phyloP scores from a whole-genome alignment of 345 rosid genomes.

The Arabidopsis arenosa region DNA sequence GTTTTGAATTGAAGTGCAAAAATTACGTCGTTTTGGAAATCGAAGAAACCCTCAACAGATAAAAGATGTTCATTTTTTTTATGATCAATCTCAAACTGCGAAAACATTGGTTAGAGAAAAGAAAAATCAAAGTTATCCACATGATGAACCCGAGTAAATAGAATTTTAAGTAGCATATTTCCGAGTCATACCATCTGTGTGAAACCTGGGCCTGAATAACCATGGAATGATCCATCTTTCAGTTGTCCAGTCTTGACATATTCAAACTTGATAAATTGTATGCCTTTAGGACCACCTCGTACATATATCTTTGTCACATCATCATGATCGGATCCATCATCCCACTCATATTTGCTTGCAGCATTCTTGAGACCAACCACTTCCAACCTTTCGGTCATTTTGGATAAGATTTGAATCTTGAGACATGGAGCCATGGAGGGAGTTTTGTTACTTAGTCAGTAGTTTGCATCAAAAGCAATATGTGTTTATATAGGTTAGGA shows the following conservation, averaged over 20 bases:
- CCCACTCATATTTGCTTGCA: neutral
- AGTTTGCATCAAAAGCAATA: no score
- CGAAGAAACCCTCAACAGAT: neutral
- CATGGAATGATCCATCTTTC: neutral
- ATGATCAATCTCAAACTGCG: constrained; percentile 14
- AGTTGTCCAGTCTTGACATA: neutral
- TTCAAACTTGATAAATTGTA: neutral
- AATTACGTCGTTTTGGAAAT: accelerated
- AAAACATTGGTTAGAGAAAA: neutral
- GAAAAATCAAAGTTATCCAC: neutral
- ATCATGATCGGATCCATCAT: constrained; percentile 16
- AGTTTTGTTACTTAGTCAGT: no score
- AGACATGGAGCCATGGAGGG: no score
- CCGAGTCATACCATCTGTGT: neutral
- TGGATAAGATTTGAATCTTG: neutral
- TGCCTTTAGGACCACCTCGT: neutral
- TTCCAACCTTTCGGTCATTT: neutral
- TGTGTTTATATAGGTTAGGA: no score
- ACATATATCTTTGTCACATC: constrained; percentile 21
- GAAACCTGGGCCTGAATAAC: neutral
- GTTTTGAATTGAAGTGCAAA: neutral
- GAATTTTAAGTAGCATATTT: neutral
- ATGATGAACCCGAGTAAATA: neutral
- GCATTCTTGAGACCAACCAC: neutral
- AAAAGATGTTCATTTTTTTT: neutral